A percentile compares a stretch with the other conserved stretches of the same genome.
Conservation (phyloP, 148 eudicot genomes). For the Agrostemma githago region DNA sequence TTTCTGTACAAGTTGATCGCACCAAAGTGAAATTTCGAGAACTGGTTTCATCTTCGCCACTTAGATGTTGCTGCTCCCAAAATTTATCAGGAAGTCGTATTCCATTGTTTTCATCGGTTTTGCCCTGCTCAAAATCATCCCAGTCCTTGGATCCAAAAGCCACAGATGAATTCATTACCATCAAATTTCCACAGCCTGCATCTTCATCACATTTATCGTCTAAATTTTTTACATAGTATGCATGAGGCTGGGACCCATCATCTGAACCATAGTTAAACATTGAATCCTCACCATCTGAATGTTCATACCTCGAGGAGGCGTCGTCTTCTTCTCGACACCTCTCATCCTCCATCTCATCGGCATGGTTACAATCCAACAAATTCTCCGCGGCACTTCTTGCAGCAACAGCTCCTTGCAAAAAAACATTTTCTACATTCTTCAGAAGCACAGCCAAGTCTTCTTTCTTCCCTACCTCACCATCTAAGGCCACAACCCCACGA, state of each 20-base stretch:
- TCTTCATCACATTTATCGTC: slow-evolving; percentile 24
- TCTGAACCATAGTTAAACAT: slow-evolving; percentile 70
- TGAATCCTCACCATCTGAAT: slow-evolving; percentile 89
- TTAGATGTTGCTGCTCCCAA: slow-evolving; percentile 27
- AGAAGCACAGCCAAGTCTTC: slow-evolving; percentile 31
- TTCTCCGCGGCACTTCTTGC: slow-evolving; percentile 28
- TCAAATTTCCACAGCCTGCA: slow-evolving; percentile 27
- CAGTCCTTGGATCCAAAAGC: slow-evolving; percentile 90
- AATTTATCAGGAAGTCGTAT: slow-evolving; percentile 29
- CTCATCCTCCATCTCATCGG: slow-evolving; percentile 39
- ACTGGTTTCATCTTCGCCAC: slow-evolving; percentile 22
- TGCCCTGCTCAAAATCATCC: slow-evolving; percentile 71
- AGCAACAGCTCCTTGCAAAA: slow-evolving; percentile 32
- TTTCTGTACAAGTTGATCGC: slow-evolving; percentile 15
- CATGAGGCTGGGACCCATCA: slow-evolving; percentile 45
- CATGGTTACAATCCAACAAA: slow-evolving; percentile 28
- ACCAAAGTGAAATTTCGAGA: slow-evolving; percentile 24
- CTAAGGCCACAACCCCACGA: slow-evolving; percentile 7
- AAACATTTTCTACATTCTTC: slow-evolving; percentile 33
- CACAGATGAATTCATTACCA: slow-evolving; percentile 57
- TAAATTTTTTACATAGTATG: slow-evolving; percentile 29
- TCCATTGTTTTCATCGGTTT: slow-evolving; percentile 27
- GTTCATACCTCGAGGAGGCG: slow-evolving; percentile 57
- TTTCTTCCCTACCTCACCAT: slow-evolving; percentile 24
- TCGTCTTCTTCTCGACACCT: slow-evolving; percentile 50